Evolutionary conservation across 2,329 filamentous ascomycete genomes (phyloP).

Genomic region (Botrytis porri): DNA sequence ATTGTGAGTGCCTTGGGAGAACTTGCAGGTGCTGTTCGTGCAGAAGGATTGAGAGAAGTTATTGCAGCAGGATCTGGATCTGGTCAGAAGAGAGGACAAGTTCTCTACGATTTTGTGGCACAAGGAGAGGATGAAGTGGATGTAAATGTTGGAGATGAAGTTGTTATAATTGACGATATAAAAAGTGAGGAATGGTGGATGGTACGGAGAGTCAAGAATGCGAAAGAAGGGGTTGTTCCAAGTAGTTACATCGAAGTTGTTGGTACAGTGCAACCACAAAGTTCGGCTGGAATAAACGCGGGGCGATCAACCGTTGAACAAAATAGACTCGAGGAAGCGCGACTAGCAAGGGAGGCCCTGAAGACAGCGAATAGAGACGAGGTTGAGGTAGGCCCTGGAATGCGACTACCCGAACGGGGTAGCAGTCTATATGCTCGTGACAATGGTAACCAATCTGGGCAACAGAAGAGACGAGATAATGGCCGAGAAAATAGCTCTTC

Average conservation of each 20-base stretch:
- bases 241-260: constrained; percentile 93
- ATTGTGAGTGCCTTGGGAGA: constrained; percentile 88
- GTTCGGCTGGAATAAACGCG: constrained; percentile 54
- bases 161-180: constrained; percentile 81
- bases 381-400: constrained; percentile 72
- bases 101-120: constrained; percentile 95
- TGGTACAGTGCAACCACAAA: constrained; percentile 56
- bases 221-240: constrained; percentile 92
- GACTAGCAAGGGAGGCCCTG: constrained; percentile 76
- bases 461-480: constrained; percentile 73
- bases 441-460: constrained; percentile 63
- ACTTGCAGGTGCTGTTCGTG: constrained; percentile 78
- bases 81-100: constrained; percentile 74
- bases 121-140: constrained; percentile 97
- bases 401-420: constrained; percentile 71
- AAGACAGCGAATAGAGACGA: constrained; percentile 59
- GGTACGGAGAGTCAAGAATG: constrained; percentile 83
- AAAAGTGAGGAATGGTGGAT: constrained; percentile 99
- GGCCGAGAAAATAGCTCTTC: constrained; percentile 56
- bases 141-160: constrained; percentile 84
- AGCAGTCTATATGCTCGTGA: constrained; percentile 72
- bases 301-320: constrained; percentile 72
- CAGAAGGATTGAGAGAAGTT: constrained; percentile 81
- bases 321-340: constrained; percentile 74
- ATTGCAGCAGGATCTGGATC: constrained; percentile 72